Conservation (phyloP, 2,329 filamentous ascomycete species). For the Lasiodiplodia sp. region DNA sequence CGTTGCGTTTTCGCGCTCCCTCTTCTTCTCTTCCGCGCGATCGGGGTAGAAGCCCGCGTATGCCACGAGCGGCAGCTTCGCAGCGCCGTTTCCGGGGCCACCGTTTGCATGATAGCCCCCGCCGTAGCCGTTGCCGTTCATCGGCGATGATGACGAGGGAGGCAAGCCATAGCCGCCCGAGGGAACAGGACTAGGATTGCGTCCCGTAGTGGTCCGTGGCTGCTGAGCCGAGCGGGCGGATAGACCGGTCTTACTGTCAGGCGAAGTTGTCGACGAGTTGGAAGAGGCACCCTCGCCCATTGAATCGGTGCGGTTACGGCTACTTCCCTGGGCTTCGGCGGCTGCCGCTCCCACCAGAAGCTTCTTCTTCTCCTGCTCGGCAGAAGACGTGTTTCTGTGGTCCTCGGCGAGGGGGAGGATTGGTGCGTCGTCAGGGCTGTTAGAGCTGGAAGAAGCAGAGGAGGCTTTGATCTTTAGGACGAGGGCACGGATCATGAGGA, state of each 20-base stretch:
- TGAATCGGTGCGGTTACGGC: slow-evolving; percentile 30
- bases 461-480: slow-evolving; percentile 21
- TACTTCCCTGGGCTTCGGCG: background rate
- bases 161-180: slow-evolving; percentile 41
- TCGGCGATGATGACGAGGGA: background rate
- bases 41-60: slow-evolving; percentile 52
- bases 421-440: slow-evolving; percentile 7
- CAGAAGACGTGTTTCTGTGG: slow-evolving; percentile 30
- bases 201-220: slow-evolving; percentile 35
- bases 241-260: slow-evolving; percentile 35
- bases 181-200: slow-evolving; percentile 47
- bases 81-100: slow-evolving; percentile 34
- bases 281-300: slow-evolving; percentile 37
- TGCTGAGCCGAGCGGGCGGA: slow-evolving; percentile 40
- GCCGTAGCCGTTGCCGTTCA: slow-evolving; percentile 4
- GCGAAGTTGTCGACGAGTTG: slow-evolving; percentile 41
- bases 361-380: slow-evolving; percentile 39
- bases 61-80: slow-evolving; percentile 44
- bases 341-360: slow-evolving; percentile 13
- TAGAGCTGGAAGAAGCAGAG: slow-evolving; percentile 21
- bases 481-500: slow-evolving; percentile 56
- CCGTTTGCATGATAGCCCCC: slow-evolving; percentile 22
- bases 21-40: slow-evolving; percentile 41
- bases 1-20: slow-evolving; percentile 37
- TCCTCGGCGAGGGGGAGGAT: slow-evolving; percentile 42